Evolutionary conservation across 2,329 filamentous ascomycete genomes (phyloP).

Genomic region (Pezicula rhizophila): DNA sequence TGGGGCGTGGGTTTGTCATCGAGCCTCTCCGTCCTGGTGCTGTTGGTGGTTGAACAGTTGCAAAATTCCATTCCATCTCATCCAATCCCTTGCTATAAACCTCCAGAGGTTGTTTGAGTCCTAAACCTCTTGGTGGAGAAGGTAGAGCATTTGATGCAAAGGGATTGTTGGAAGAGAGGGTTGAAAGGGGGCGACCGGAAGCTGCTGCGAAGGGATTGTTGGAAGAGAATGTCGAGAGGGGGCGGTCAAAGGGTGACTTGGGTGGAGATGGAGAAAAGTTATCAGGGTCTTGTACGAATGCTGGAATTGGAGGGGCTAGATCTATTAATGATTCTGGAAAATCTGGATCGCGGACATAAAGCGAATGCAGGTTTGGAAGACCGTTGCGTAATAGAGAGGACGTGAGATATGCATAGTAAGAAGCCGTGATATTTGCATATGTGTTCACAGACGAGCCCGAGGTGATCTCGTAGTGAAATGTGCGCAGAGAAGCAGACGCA

Average conservation of each 20-base stretch:
- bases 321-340: slow-evolving; percentile 74
- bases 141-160: slow-evolving; percentile 15
- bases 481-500: slow-evolving; percentile 60
- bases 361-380: slow-evolving; percentile 65
- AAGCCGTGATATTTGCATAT: slow-evolving; percentile 46
- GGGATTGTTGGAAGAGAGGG: slow-evolving; percentile 28
- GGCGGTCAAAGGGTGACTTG: slow-evolving; percentile 11
- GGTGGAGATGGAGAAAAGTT: slow-evolving; percentile 4
- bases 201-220: slow-evolving; percentile 11
- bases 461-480: slow-evolving; percentile 78
- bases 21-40: slow-evolving; percentile 30
- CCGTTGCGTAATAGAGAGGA: slow-evolving; percentile 72
- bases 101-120: slow-evolving; percentile 51
- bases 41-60: slow-evolving; percentile 45
- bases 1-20: slow-evolving; percentile 32
- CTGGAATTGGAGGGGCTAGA: slow-evolving; percentile 57
- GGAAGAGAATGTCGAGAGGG: neutral
- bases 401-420: slow-evolving; percentile 81
- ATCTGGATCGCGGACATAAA: slow-evolving; percentile 80
- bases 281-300: slow-evolving; percentile 37
- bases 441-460: slow-evolving; percentile 50
- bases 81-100: slow-evolving; percentile 63
- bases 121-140: slow-evolving; percentile 18
- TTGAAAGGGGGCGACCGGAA: slow-evolving; percentile 7
- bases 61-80: slow-evolving; percentile 64